These are phyloP conservation scores for Guyanaporus albipodus DNA, from an alignment of 768 basidiomycete species.

Conservation along the genomic window DNA sequence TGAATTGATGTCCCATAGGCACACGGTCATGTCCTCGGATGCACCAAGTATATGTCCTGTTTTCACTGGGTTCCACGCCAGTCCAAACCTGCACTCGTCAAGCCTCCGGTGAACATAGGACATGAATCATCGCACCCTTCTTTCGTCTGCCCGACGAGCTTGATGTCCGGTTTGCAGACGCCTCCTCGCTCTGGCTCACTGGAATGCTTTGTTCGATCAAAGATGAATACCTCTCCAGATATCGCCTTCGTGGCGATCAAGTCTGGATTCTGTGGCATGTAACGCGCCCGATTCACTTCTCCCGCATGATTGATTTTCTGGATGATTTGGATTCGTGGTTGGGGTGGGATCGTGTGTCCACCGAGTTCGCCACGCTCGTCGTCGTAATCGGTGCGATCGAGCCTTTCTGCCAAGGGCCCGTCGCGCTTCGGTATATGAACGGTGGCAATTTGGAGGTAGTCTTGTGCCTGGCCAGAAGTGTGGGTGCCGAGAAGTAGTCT, in stretches of 20 bases:
- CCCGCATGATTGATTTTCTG: conserved; percentile 94
- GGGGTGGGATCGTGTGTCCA: conserved; percentile 81
- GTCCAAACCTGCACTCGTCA: conserved; percentile 68
- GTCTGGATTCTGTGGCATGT: conserved; percentile 99
- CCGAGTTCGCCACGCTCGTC: conserved; percentile 94
- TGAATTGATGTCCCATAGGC: conserved; percentile 92
- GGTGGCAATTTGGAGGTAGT: conserved; percentile 93
- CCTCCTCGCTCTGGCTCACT: conserved; percentile 87
- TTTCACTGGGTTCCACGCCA: conserved; percentile 88
- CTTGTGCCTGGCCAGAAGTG: conserved; percentile 90
- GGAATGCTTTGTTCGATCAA: conserved; percentile 95
- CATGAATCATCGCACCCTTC: conserved; percentile 69
- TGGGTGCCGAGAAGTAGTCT: conserved; percentile 95
- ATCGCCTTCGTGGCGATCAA: conserved; percentile 94
- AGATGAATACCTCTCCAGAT: conserved; percentile 87
- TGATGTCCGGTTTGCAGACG: conserved; percentile 85
- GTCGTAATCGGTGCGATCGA: conserved; percentile 79
- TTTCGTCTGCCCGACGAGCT: conserved; percentile 81
- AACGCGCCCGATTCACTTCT: conserved; percentile 95
- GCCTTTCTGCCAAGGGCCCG: conserved; percentile 64
- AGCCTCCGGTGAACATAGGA: not conserved
- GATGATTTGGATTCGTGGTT: conserved; percentile 82
- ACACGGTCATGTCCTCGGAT: conserved; percentile 94
- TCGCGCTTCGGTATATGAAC: conserved; percentile 89
- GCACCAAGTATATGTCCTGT: conserved; percentile 84